Percentiles rank a stretch among this genome's conserved stretches.
Evolutionary conservation across 2,329 filamentous ascomycete genomes (phyloP).

Genomic region (Ceratocystis diversiconidia): DNA sequence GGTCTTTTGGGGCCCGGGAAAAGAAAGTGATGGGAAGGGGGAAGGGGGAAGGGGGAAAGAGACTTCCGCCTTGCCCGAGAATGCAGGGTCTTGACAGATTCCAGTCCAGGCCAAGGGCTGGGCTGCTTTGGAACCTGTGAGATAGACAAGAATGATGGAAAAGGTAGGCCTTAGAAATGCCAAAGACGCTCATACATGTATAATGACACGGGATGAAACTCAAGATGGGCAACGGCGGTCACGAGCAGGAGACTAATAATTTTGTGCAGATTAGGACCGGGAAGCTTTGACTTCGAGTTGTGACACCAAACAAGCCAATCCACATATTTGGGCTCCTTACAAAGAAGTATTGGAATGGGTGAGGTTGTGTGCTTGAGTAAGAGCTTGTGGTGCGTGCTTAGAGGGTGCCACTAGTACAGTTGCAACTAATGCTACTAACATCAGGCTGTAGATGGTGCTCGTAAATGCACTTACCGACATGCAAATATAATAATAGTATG

Average conservation of each 20-base stretch:
- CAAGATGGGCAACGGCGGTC: too few relatives aligned
- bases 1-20: neutral
- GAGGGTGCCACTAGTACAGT: too few relatives aligned
- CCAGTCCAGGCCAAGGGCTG: neutral
- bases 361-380: too few relatives aligned
- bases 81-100: neutral
- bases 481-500: neutral
- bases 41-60: neutral
- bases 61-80: conserved; percentile 8
- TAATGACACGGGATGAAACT: too few relatives aligned
- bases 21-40: neutral
- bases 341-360: neutral
- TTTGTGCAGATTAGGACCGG: neutral
- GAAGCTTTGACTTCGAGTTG: neutral
- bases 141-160: neutral
- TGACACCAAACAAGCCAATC: neutral
- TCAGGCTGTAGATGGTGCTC: neutral
- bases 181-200: neutral
- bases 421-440: too few relatives aligned
- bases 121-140: neutral
- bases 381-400: too few relatives aligned
- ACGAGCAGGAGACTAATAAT: too few relatives aligned
- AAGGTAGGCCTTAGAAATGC: neutral
- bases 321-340: neutral
- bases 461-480: neutral